Evolutionary conservation across 306 rosid genomes (phyloP).

Genomic region (Dalbergia cochinchinensis): DNA sequence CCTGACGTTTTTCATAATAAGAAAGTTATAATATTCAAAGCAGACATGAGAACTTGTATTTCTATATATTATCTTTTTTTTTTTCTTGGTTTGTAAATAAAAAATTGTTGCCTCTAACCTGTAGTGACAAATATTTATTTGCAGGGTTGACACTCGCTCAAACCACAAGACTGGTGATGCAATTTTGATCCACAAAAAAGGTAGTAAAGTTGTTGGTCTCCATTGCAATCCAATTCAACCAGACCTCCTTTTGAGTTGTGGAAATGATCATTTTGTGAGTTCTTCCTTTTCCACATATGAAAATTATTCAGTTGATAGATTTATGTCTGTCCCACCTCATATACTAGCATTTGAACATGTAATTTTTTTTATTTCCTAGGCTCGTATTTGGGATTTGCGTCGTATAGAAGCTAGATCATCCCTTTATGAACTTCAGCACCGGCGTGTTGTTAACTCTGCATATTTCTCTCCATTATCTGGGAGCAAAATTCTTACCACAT

Average conservation of each 20-base stretch:
- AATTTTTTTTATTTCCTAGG: no score
- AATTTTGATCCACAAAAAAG: constrained; percentile 88
- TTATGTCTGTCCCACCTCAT: background rate
- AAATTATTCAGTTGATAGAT: constrained; percentile 12
- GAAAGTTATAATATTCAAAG: background rate
- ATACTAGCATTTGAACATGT: constrained; percentile 22
- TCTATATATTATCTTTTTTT: background rate
- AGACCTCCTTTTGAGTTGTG: constrained; percentile 88
- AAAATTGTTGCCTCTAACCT: constrained; percentile 2
- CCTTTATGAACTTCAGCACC: constrained; percentile 65
- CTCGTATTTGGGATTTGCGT: constrained; percentile 96
- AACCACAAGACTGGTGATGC: constrained; percentile 67
- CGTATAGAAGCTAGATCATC: constrained; percentile 73
- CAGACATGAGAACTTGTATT: constrained; percentile 2
- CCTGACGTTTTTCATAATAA: constrained; percentile 9
- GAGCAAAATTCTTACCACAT: constrained; percentile 84
- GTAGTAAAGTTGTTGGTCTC: constrained; percentile 87
- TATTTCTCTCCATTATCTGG: constrained; percentile 88
- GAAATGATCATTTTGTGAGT: constrained; percentile 96
- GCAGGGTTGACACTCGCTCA: constrained; percentile 82
- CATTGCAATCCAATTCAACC: constrained; percentile 96
- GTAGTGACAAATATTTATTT: constrained; percentile 27
- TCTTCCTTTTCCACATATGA: constrained; percentile 5
- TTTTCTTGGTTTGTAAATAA: constrained; percentile 31
- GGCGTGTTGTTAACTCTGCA: constrained; percentile 93